A percentile compares a stretch with the other conserved stretches of the same genome.
Conservation (phyloP, 1,284 basidiomycete genomes). For the Ganoderma boninense region DNA sequence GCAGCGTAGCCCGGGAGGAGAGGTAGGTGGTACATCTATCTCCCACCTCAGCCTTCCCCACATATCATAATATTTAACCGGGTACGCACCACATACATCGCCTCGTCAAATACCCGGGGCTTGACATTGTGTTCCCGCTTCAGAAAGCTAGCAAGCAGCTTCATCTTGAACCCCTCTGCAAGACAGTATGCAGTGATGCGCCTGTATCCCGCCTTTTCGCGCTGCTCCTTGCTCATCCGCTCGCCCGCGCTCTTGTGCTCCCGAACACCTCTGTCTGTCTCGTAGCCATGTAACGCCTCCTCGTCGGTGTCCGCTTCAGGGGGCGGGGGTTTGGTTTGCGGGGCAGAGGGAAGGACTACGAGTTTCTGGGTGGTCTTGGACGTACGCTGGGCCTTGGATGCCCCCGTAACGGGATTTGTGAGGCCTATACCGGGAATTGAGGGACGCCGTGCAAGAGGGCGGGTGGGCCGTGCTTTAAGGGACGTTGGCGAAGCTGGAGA, state of each 20-base stretch:
- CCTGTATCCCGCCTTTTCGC: slow-evolving; percentile 78
- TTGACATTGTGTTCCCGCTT: slow-evolving; percentile 94
- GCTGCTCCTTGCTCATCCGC: slow-evolving; percentile 80
- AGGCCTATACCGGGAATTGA: slow-evolving; percentile 40
- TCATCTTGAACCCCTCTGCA: slow-evolving; percentile 85
- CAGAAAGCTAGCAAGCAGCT: slow-evolving; percentile 82
- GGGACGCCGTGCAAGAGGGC: slow-evolving; percentile 34
- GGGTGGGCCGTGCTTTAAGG: slow-evolving; percentile 32
- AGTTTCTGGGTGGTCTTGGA: slow-evolving; percentile 95
- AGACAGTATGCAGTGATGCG: slow-evolving; percentile 90
- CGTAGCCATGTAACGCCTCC: slow-evolving; percentile 66
- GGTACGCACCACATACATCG: slow-evolving; percentile 84
- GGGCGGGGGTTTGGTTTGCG: slow-evolving; percentile 85
- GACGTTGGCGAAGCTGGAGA: slow-evolving; percentile 23
- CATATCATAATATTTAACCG: slow-evolving; percentile 5
- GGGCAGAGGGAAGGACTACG: slow-evolving; percentile 89
- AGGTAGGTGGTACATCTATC: slow-evolving; percentile 89
- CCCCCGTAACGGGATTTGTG: slow-evolving; percentile 38
- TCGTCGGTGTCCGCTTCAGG: slow-evolving; percentile 58
- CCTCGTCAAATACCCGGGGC: slow-evolving; percentile 93
- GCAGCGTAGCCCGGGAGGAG: slow-evolving; percentile 92
- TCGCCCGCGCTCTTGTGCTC: slow-evolving; percentile 84
- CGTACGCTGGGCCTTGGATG: slow-evolving; percentile 66
- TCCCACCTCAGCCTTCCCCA: not conserved
- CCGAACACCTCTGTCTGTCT: slow-evolving; percentile 69